Base-by-base conservation (phyloP, 2,329 filamentous ascomycete genomes). In the Exutisphaerella laricina region DNA sequence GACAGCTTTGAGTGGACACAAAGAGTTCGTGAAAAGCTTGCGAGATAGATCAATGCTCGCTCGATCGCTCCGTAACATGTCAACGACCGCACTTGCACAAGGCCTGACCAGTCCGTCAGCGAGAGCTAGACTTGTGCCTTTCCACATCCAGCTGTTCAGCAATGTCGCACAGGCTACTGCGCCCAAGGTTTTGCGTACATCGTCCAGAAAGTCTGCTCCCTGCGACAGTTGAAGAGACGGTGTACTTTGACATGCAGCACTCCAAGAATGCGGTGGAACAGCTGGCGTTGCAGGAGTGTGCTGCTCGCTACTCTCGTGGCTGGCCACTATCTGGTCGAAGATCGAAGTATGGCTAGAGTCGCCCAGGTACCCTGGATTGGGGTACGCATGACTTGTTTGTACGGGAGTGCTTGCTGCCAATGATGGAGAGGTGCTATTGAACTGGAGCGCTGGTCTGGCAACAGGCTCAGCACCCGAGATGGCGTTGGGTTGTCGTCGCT, bases 341-440 rank as follows among this genome's bases (percentile, higher is more conserved):
- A 65, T 56, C 10, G 59, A 51, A 6, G 57, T 54, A 39, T 61
- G 56, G 41, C 59, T 63, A 4, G 59, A 61, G 2, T 50, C 51
- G 16, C 61, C 62, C 6, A 61, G 51, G 30, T 58, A 64, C 3
- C 60, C 60, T 16, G 61, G 60, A 45, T 64, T 65, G 0, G 62
- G 61, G 49, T 62, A 62, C 5, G 49, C 53, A 22, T 52, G 49
- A 12, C 32, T 9, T 8, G 4, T 7, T 7, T 9, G 14, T 14
- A 18, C 30, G 14, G 4, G 13, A 17, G 20, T 3, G 10, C 33
- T 7, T 20, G 14, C 18, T 41, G 28, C 17, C 32, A 39, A 43
- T 17, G 45, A 30, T 17, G 22, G 40, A 41, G 40, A 45, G n/a
- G 18, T 23, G n/a, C 17, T 22, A n/a, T 5, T 23, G 18, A 12